These are phyloP conservation scores for Citrus unshiu DNA, from an alignment of 345 rosid species.

Conservation along the genomic window DNA sequence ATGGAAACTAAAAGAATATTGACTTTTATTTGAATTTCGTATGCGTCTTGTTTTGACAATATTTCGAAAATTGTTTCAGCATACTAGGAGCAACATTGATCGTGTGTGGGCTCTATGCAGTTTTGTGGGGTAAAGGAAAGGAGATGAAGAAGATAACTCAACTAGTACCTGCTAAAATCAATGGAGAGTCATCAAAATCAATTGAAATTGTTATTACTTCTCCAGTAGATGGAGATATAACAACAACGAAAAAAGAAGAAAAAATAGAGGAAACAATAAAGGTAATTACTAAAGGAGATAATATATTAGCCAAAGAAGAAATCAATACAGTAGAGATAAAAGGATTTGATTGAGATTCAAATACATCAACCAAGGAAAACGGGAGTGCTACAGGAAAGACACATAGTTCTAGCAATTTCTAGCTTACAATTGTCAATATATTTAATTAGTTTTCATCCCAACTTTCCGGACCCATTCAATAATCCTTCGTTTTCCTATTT, in stretches of 20 bases:
- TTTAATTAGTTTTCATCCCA: no score
- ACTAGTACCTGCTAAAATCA: background rate
- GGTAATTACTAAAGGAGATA: background rate
- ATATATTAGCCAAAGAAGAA: background rate
- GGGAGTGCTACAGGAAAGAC: background rate
- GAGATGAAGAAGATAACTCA: conserved; percentile 27
- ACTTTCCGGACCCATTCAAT: no score
- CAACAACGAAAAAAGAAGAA: background rate
- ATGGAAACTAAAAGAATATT: no score
- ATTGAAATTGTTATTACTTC: background rate
- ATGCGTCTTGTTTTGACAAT: no score
- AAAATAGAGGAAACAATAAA: background rate
- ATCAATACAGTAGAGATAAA: background rate
- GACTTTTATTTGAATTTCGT: no score
- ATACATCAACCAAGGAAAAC: background rate
- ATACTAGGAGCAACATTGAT: conserved; percentile 45
- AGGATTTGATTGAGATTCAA: background rate
- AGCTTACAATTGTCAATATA: no score
- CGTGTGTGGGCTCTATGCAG: conserved; percentile 41
- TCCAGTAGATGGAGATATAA: background rate
- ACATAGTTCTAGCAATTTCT: background rate
- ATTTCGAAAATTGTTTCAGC: conserved; percentile 19
- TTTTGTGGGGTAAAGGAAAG: conserved; percentile 52
- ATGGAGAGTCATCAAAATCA: background rate
- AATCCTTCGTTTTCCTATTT: no score